Conservation (phyloP, 1,139 yeast genomes). For the Pichia sp. region DNA sequence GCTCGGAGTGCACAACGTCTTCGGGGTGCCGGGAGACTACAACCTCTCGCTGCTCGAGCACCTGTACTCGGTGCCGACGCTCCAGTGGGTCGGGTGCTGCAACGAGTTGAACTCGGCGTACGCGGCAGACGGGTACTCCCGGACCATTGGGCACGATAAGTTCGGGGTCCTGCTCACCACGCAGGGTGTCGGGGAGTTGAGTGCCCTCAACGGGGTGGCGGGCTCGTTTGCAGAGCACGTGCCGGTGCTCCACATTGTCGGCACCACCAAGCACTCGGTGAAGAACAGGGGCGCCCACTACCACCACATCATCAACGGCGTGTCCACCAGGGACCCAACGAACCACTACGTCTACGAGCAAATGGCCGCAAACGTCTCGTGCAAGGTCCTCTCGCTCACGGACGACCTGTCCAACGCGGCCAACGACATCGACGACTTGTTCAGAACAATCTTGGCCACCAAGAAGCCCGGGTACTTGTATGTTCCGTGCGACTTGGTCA, state of each 20-base stretch:
- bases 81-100: constrained; percentile 34
- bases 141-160: constrained; percentile 23
- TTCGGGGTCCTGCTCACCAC: constrained; percentile 44
- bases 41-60: constrained; percentile 33
- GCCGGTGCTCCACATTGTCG: constrained; percentile 84
- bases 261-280: constrained; percentile 53
- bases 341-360: constrained; percentile 64
- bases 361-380: constrained; percentile 56
- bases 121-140: constrained; percentile 47
- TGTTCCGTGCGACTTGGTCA: constrained; percentile 67
- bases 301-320: constrained; percentile 67
- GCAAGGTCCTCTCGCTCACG: constrained; percentile 51
- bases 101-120: constrained; percentile 40
- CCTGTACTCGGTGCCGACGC: constrained; percentile 27
- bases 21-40: constrained; percentile 47
- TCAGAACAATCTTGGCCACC: constrained; percentile 48
- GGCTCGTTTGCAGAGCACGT: constrained; percentile 81
- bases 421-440: constrained; percentile 57
- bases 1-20: constrained; percentile 42
- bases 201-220: constrained; percentile 77
- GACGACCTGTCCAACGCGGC: constrained; percentile 46
- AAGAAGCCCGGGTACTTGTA: constrained; percentile 79
- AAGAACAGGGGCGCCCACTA: constrained; percentile 30
- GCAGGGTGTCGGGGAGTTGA: constrained; percentile 84
- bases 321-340: constrained; percentile 39